Evolutionary conservation across 352 stramenopile species (phyloP).

Genomic region (Pythium aquatile): DNA sequence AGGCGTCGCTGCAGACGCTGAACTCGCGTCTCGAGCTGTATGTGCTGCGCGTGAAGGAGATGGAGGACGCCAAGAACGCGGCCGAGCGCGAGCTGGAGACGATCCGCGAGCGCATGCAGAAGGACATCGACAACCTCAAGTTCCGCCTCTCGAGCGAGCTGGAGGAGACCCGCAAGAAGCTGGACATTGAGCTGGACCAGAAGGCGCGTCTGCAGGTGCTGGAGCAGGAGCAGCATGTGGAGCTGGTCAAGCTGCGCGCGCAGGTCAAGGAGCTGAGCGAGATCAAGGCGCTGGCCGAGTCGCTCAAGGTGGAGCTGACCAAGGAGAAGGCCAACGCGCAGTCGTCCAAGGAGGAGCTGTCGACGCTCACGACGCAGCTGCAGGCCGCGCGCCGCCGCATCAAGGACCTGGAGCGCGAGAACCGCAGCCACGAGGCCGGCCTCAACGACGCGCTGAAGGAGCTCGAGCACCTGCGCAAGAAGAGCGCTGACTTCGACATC

Average conservation of each 20-base stretch:
- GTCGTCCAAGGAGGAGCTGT: slow-evolving; percentile 78
- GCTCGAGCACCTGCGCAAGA: slow-evolving; percentile 70
- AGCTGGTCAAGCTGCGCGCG: slow-evolving; percentile 69
- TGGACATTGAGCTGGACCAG: slow-evolving; percentile 73
- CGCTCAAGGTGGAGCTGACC: slow-evolving; percentile 46
- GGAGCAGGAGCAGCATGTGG: slow-evolving; percentile 76
- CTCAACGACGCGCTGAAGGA: slow-evolving; percentile 65
- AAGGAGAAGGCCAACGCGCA: slow-evolving; percentile 60
- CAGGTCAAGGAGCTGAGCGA: slow-evolving; percentile 72
- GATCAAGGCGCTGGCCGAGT: slow-evolving; percentile 52
- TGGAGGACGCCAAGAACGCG: slow-evolving; percentile 70
- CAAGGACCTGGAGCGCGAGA: slow-evolving; percentile 74
- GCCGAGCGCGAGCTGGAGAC: slow-evolving; percentile 78
- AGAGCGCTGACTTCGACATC: slow-evolving; percentile 69
- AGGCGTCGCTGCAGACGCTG: slow-evolving; percentile 75
- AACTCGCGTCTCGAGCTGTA: slow-evolving; percentile 84
- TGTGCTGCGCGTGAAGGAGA: slow-evolving; percentile 80
- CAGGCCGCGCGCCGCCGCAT: slow-evolving; percentile 57
- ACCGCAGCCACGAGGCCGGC: slow-evolving; percentile 40
- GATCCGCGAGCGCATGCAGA: slow-evolving; percentile 78
- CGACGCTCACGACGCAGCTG: slow-evolving; percentile 64
- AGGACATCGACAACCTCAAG: slow-evolving; percentile 64
- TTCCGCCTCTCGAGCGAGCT: slow-evolving; percentile 63
- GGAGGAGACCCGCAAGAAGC: slow-evolving; percentile 79
- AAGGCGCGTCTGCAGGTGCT: slow-evolving; percentile 70